Conservation (phyloP, 495 filamentous ascomycete genomes). For the Stereocaulon alpinum region DNA sequence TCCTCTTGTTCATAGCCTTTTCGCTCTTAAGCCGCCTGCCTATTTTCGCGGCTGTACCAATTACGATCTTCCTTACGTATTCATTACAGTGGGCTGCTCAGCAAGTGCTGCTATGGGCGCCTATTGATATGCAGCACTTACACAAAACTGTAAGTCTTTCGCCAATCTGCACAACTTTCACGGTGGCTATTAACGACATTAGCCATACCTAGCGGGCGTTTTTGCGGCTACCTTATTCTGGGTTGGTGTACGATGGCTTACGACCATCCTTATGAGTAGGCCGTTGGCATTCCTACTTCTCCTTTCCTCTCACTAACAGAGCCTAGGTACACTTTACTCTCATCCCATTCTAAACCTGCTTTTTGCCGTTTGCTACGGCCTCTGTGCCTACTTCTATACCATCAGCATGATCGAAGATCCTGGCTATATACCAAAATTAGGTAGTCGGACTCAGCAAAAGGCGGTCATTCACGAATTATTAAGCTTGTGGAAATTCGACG, state of each 20-base stretch:
- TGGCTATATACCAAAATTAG: slow-evolving; percentile 87
- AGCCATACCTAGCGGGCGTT: slow-evolving; percentile 88
- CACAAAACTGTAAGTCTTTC: slow-evolving; percentile 65
- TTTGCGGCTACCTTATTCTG: slow-evolving; percentile 83
- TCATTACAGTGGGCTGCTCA: slow-evolving; percentile 68
- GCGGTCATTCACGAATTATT: slow-evolving; percentile 77
- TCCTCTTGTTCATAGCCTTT: slow-evolving; percentile 58
- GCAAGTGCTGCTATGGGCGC: slow-evolving; percentile 68
- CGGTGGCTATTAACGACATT: slow-evolving; percentile 9
- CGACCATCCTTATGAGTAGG: slow-evolving; percentile 59
- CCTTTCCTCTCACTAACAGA: slow-evolving; percentile 22
- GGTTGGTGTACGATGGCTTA: slow-evolving; percentile 65
- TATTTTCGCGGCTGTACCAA: slow-evolving; percentile 64
- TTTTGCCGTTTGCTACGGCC: slow-evolving; percentile 52
- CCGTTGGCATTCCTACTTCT: slow-evolving; percentile 19
- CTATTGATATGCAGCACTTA: slow-evolving; percentile 73
- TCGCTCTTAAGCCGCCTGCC: slow-evolving; percentile 64
- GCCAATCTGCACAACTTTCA: not conserved
- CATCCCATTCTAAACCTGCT: slow-evolving; percentile 63
- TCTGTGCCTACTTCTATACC: slow-evolving; percentile 78
- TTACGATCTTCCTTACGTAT: slow-evolving; percentile 54
- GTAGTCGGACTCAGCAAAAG: slow-evolving; percentile 78
- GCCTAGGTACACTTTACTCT: slow-evolving; percentile 49
- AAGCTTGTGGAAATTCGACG: slow-evolving; percentile 78
- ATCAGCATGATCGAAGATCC: slow-evolving; percentile 80